Conservation (phyloP, 2,329 filamentous ascomycete species). For the Arthroderma uncinatum region DNA sequence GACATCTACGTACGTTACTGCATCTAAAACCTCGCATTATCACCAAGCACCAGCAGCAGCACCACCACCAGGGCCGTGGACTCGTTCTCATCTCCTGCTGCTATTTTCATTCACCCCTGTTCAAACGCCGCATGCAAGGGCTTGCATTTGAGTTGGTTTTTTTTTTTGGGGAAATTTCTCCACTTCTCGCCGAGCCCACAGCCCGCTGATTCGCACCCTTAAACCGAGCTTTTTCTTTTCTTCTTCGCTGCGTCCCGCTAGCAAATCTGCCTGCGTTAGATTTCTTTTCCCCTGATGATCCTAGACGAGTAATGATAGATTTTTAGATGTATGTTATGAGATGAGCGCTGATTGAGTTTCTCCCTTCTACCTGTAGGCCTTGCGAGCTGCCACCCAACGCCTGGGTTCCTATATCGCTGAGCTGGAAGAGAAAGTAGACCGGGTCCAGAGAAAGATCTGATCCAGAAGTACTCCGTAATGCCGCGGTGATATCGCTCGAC, state of each 20-base stretch:
- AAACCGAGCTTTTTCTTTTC: neutral
- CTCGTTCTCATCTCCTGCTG: neutral
- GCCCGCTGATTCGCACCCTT: neutral
- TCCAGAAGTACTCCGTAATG: neutral
- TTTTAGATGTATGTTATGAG: slow-evolving; percentile 1
- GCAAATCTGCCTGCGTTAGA: neutral
- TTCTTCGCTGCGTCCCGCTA: neutral
- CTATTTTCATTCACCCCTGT: neutral
- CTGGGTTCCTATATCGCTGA: slow-evolving; percentile 73
- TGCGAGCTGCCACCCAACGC: slow-evolving; percentile 77
- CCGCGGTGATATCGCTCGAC: neutral
- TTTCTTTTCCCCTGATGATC: neutral
- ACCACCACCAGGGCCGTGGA: neutral
- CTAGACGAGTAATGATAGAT: slow-evolving; percentile 3
- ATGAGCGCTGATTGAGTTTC: slow-evolving; percentile 1
- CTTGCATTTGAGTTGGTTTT: neutral
- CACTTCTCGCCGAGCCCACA: neutral
- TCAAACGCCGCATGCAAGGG: neutral
- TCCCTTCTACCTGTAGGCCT: slow-evolving; percentile 45
- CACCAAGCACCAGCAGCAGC: neutral
- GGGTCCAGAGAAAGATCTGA: slow-evolving; percentile 48
- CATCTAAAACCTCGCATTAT: slow-evolving; percentile 9
- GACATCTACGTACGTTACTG: slow-evolving; percentile 76
- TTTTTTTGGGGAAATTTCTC: neutral
- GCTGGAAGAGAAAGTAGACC: slow-evolving; percentile 68